Percentiles rank a stretch among this genome's conserved stretches.
These are phyloP conservation scores for Syncephalastrum monosporum DNA, from an alignment of 371 early-diverging fungal genomes.

Conservation along the genomic window DNA sequence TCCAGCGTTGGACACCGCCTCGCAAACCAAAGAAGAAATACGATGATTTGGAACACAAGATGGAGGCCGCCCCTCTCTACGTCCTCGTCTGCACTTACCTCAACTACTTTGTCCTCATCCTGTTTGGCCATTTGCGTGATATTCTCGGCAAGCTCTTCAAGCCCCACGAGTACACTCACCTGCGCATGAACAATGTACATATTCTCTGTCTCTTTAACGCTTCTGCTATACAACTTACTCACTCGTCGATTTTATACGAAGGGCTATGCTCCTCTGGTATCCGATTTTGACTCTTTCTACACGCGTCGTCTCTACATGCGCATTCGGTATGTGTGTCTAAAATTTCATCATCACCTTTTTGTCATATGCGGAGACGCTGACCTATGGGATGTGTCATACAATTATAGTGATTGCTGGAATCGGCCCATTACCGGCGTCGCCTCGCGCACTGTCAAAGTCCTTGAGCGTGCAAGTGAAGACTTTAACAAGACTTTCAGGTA, in stretches of 20 bases:
- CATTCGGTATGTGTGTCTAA: slow-evolving; percentile 56
- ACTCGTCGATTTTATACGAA: not conserved
- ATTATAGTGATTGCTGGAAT: slow-evolving; percentile 90
- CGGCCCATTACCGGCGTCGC: slow-evolving; percentile 97
- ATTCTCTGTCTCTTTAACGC: not conserved
- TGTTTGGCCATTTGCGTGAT: slow-evolving; percentile 92
- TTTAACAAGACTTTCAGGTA: slow-evolving; percentile 83
- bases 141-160: slow-evolving; percentile 82
- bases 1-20: slow-evolving; percentile 14
- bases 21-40: slow-evolving; percentile 16
- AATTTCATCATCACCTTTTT: slow-evolving; percentile 1
- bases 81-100: slow-evolving; percentile 94
- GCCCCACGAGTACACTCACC: slow-evolving; percentile 67
- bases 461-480: slow-evolving; percentile 85
- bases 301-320: slow-evolving; percentile 92
- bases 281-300: slow-evolving; percentile 98
- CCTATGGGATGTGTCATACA: no score
- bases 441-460: slow-evolving; percentile 84
- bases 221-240: not conserved
- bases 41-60: slow-evolving; percentile 24
- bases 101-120: slow-evolving; percentile 91
- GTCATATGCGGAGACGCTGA: not conserved
- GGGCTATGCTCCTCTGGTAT: slow-evolving; percentile 90
- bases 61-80: slow-evolving; percentile 53
- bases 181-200: slow-evolving; percentile 70